Conservation (phyloP, 208 protist species). For the Kentomonas sorsogonicus region DNA sequence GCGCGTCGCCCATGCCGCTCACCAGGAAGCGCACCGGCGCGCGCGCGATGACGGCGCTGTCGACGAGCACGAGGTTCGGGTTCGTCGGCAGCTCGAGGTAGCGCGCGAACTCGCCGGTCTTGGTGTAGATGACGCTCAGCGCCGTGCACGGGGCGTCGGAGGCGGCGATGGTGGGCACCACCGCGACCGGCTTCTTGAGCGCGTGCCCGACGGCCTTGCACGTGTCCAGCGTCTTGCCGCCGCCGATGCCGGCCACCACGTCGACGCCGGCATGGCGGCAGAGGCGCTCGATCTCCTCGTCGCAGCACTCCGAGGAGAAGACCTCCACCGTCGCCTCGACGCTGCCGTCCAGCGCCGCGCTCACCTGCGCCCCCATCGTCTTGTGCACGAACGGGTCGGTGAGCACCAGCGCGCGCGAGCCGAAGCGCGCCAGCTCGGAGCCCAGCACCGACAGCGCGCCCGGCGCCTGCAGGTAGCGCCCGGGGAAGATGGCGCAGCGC, state of each 20-base stretch:
- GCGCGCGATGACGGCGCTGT: slow-evolving; percentile 21
- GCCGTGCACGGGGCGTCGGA: slow-evolving; percentile 28
- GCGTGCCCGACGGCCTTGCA: slow-evolving; percentile 22
- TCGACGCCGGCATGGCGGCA: background rate
- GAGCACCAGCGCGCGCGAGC: slow-evolving; percentile 15
- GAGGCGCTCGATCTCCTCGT: slow-evolving; percentile 19
- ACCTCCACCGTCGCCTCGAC: slow-evolving; percentile 8
- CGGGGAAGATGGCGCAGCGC: slow-evolving; percentile 18
- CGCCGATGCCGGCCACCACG: slow-evolving; percentile 22
- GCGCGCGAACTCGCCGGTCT: slow-evolving; percentile 18
- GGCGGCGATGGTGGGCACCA: slow-evolving; percentile 24
- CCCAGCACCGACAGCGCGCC: slow-evolving; percentile 17
- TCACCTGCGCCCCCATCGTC: slow-evolving; percentile 8
- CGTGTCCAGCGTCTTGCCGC: slow-evolving; percentile 29
- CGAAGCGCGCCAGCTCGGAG: slow-evolving; percentile 18
- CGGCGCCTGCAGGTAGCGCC: slow-evolving; percentile 27
- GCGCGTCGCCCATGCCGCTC: slow-evolving; percentile 27
- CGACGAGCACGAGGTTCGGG: slow-evolving; percentile 26
- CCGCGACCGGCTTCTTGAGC: slow-evolving; percentile 16
- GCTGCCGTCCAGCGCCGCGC: background rate
- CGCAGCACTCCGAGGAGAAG: slow-evolving; percentile 22
- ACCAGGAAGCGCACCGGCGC: slow-evolving; percentile 30
- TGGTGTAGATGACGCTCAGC: slow-evolving; percentile 21
- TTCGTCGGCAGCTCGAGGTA: slow-evolving; percentile 24
- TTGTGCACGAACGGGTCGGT: slow-evolving; percentile 19